Conservation (phyloP, 768 basidiomycete genomes). For the Dacryopinax primogenitus region DNA sequence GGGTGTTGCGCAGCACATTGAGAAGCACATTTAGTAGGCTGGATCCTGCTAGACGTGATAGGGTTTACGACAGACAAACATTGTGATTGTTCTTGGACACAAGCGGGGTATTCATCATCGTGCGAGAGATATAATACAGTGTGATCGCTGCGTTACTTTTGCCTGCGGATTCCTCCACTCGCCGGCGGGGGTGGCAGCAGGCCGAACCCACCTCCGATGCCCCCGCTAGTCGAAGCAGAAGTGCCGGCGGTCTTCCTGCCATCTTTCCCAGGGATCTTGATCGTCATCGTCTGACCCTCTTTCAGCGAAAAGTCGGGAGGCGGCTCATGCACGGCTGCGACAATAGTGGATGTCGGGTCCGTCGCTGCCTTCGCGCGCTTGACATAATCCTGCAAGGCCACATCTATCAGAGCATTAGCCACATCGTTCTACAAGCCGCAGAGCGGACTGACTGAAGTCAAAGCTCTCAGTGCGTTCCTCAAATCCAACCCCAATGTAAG, state of each 20-base stretch:
- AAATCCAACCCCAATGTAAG: constrained; percentile 91
- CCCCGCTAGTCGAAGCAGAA: not conserved
- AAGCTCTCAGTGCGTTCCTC: constrained; percentile 66
- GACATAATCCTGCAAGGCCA: constrained; percentile 73
- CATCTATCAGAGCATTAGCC: constrained; percentile 38
- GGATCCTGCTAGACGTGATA: too few species aligned
- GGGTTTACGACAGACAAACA: too few species aligned
- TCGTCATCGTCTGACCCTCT: constrained; percentile 89
- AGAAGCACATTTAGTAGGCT: not conserved
- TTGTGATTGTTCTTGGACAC: not conserved
- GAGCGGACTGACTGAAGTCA: constrained; percentile 8
- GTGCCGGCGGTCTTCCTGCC: not conserved
- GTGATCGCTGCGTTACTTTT: not conserved
- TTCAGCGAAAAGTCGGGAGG: constrained; percentile 88
- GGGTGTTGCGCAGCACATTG: not conserved
- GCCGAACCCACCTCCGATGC: not conserved
- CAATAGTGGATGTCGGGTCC: constrained; percentile 37
- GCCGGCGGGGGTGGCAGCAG: not conserved
- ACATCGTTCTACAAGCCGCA: not conserved
- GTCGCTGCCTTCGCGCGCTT: constrained; percentile 58
- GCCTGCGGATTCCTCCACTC: not conserved
- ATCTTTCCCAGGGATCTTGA: constrained; percentile 60
- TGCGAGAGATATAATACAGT: not conserved
- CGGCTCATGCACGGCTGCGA: constrained; percentile 31
- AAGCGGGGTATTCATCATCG: not conserved